These are phyloP conservation scores for Lathyrus tuberosus DNA, from an alignment of 306 rosid genomes.

Conservation along the genomic window DNA sequence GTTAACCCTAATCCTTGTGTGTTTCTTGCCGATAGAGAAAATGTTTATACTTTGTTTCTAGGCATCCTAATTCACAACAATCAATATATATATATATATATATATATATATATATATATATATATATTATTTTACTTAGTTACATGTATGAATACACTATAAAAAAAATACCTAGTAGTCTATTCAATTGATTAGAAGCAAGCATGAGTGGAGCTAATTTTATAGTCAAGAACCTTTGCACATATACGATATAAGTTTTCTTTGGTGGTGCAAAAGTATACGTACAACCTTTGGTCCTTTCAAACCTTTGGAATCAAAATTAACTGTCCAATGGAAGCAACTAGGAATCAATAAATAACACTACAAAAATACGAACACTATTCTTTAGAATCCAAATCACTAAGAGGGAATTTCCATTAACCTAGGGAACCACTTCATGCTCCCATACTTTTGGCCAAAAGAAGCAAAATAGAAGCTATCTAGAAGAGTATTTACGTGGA, in stretches of 20 bases:
- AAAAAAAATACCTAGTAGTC: background rate
- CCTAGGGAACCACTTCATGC: slow-evolving; percentile 34
- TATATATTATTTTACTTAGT: background rate
- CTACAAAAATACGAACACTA: slow-evolving; percentile 30
- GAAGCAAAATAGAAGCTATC: slow-evolving; percentile 42
- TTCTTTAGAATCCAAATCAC: slow-evolving; percentile 37
- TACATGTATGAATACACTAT: background rate
- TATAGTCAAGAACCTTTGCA: slow-evolving; percentile 48
- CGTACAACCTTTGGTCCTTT: slow-evolving; percentile 42
- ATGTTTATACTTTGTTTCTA: too few species aligned
- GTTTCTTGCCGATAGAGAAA: too few species aligned
- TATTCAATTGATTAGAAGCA: background rate
- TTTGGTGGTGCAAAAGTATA: slow-evolving; percentile 5
- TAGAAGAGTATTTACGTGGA: slow-evolving; percentile 42
- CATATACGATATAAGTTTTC: slow-evolving; percentile 21
- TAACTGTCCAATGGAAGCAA: slow-evolving; percentile 2
- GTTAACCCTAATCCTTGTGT: too few species aligned
- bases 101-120: too few species aligned
- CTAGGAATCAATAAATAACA: background rate
- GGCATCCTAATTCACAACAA: too few species aligned
- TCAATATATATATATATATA: too few species aligned
- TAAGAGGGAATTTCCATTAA: slow-evolving; percentile 40
- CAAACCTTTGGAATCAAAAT: slow-evolving; percentile 27
- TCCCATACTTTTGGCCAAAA: slow-evolving; percentile 41
- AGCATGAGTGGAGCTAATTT: slow-evolving; percentile 12